Conservation (phyloP, 495 filamentous ascomycete genomes). For the Podospora pseudoanserina region DNA sequence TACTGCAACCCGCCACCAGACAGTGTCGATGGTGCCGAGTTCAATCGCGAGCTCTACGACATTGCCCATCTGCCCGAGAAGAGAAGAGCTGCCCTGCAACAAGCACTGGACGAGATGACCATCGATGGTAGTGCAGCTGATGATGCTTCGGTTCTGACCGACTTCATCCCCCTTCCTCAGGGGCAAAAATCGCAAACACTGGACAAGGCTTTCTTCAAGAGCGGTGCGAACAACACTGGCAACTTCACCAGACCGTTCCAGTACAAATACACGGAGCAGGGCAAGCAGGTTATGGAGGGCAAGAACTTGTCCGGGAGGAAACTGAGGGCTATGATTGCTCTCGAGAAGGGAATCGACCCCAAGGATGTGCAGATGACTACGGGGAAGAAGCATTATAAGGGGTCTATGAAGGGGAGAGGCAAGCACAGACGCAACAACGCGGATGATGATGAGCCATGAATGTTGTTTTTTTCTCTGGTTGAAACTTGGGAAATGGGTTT, state of each 20-base stretch:
- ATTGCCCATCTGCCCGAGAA: constrained; percentile 70
- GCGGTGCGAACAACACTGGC: constrained; percentile 54
- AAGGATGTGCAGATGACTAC: constrained; percentile 66
- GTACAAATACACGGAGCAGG: constrained; percentile 80
- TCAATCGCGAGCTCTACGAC: constrained; percentile 89
- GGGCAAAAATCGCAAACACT: constrained; percentile 71
- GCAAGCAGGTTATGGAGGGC: constrained; percentile 47
- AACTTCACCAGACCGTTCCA: constrained; percentile 82
- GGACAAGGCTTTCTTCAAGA: constrained; percentile 83
- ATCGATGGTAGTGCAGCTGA: constrained; percentile 32
- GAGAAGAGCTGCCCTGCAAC: constrained; percentile 57
- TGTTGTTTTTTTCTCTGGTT: background rate
- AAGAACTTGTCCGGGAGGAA: constrained; percentile 80
- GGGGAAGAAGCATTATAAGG: constrained; percentile 96
- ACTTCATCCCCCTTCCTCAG: constrained; percentile 43
- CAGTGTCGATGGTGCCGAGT: constrained; percentile 67
- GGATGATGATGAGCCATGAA: constrained; percentile 24
- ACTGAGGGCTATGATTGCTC: constrained; percentile 73
- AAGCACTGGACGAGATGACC: constrained; percentile 37
- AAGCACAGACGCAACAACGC: constrained; percentile 35
- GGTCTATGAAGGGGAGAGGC: constrained; percentile 58
- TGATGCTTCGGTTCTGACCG: constrained; percentile 41
- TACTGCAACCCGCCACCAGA: constrained; percentile 83
- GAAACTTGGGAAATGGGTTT: background rate
- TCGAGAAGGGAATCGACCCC: constrained; percentile 81